Base-by-base conservation (phyloP, 495 filamentous ascomycete genomes). In the Penicillium chermesinum region DNA sequence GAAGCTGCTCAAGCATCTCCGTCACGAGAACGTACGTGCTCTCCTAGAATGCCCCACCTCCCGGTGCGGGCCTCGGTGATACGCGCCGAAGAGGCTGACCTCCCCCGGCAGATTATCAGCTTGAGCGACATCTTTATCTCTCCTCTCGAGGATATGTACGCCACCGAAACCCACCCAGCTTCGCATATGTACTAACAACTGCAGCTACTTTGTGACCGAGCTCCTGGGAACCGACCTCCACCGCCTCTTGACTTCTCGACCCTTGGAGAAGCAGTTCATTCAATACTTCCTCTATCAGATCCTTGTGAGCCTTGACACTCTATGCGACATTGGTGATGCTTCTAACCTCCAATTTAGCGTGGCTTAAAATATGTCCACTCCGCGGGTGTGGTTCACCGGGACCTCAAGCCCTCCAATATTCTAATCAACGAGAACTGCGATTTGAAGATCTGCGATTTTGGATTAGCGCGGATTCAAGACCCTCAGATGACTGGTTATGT, bases 401-500 rank as follows among this genome's bases (percentile, higher is more conserved):
- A 98, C 62, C 76, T 98, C 48, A 98, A 98, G 69, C 93, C 93
- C 25, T 94, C 88, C 76, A 98, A 98, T 71, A 98, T 98, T 61
- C 77, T 98, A 39, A 90, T 98, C 71, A 98, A 98, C 68, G 93
- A 98, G 70, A 98, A 98, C 65, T 98, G 93, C 69, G 93, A 98
- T 66, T 73, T 98, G 45, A 98, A 98, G 74, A 98, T 98, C 67
- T 98, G 93, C 78, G 93, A 98, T 66, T 98, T 98, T 58, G 93
- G 93, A 49, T 76, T 98, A 45, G 93, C 93, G 34, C 87, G 93
- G 60, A 95, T 98, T 60, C 93, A 98, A 69, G 93, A 98, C 60
- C 93, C 93, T n/a, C 93, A 98, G 70, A 98, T 98, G 93, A 98
- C 93, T 33, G 93, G 93, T 59, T 98, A 98, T 62, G 93, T 98